Evolutionary conservation across 805 yeast species (phyloP).

Genomic region (Wickerhamiella sergipiensis): DNA sequence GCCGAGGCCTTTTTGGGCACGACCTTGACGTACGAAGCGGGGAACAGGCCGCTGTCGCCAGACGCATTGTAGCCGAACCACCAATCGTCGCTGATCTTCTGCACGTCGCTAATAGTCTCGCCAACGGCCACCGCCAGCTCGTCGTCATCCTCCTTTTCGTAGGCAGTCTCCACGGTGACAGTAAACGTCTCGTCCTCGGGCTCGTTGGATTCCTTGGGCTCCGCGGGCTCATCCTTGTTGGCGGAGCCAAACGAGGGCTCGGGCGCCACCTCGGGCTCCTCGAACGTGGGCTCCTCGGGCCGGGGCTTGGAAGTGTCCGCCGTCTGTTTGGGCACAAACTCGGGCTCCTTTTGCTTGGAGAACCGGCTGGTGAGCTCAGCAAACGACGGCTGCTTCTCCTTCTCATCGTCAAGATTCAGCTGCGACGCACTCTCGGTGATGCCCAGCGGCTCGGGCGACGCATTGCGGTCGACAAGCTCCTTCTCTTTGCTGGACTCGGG

Average conservation of each 20-base stretch:
- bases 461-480: background rate
- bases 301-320: background rate
- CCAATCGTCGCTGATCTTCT: constrained; percentile 66
- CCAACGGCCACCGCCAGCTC: constrained; percentile 58
- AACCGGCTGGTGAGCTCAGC: constrained; percentile 20
- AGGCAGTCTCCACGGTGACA: constrained; percentile 57
- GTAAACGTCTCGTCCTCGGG: constrained; percentile 19
- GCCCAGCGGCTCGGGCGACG: background rate
- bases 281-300: background rate
- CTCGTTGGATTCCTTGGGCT: constrained; percentile 8
- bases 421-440: background rate
- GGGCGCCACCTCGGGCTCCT: background rate
- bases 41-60: constrained; percentile 81
- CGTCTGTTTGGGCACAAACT: constrained; percentile 6
- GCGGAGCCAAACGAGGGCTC: background rate
- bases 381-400: constrained; percentile 8
- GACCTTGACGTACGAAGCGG: constrained; percentile 65
- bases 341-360: constrained; percentile 15
- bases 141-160: constrained; percentile 63
- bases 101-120: constrained; percentile 51
- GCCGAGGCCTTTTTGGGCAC: constrained; percentile 24
- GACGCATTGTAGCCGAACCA: constrained; percentile 71
- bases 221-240: constrained; percentile 2
- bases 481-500: constrained; percentile 8
- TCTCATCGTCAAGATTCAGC: background rate